phyloP scores from a whole-genome alignment of 805 yeast species.

The Starmerella apicola region DNA sequence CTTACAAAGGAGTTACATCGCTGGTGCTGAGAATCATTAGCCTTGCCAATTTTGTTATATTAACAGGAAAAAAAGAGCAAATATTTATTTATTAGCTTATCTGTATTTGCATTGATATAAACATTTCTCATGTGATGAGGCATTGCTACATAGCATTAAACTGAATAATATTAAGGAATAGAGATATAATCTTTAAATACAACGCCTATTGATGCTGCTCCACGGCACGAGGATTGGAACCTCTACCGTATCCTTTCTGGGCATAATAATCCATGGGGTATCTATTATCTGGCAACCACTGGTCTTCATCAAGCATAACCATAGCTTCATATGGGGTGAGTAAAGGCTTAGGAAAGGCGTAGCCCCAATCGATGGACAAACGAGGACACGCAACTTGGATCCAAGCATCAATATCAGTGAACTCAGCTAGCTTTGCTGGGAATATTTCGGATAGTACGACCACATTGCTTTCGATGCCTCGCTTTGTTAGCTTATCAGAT shows the following conservation, averaged over 20 bases:
- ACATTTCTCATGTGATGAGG: too few relatives aligned
- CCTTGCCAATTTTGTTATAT: too few relatives aligned
- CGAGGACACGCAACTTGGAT: slow-evolving; percentile 97
- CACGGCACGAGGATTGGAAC: slow-evolving; percentile 41
- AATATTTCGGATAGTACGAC: slow-evolving; percentile 85
- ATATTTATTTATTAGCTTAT: too few relatives aligned
- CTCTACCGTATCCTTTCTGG: slow-evolving; percentile 84
- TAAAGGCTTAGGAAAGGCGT: slow-evolving; percentile 84
- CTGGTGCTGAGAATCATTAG: slow-evolving; percentile 54
- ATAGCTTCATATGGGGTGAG: slow-evolving; percentile 93
- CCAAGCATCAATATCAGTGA: slow-evolving; percentile 87
- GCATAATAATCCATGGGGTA: slow-evolving; percentile 97
- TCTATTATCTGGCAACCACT: slow-evolving; percentile 28
- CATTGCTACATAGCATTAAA: too few relatives aligned
- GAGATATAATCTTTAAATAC: too few relatives aligned
- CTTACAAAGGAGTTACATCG: slow-evolving; percentile 52
- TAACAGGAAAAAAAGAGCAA: too few relatives aligned
- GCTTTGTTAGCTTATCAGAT: slow-evolving; percentile 39
- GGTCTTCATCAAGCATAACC: slow-evolving; percentile 69
- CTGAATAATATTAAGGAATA: too few relatives aligned
- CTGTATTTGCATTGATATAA: too few relatives aligned
- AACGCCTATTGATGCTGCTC: background rate
- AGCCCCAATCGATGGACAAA: slow-evolving; percentile 95
- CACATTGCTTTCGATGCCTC: slow-evolving; percentile 60
- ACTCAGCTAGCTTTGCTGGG: slow-evolving; percentile 83